Percentiles rank a stretch among this genome's conserved stretches.
phyloP scores from a whole-genome alignment of 108 stramenopile species.

The Conticribra weissflogii region DNA sequence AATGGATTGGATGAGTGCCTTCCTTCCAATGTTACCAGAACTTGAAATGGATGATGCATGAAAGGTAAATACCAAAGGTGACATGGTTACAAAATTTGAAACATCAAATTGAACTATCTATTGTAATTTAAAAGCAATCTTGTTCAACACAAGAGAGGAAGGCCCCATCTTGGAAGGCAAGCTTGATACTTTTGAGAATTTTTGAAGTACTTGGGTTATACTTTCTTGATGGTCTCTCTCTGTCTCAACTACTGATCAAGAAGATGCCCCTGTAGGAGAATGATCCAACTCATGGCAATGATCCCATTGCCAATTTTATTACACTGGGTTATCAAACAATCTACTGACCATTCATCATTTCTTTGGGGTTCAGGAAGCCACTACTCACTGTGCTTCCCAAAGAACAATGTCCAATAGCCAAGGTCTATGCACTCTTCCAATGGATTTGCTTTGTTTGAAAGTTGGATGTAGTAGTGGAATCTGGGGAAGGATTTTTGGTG shows the following conservation, averaged over 20 bases:
- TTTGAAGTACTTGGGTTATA: background rate
- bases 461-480: constrained; percentile 23
- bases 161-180: constrained; percentile 7
- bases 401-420: constrained; percentile 18
- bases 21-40: no score
- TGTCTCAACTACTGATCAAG: constrained; percentile 5
- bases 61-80: background rate
- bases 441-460: constrained; percentile 26
- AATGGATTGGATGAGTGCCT: constrained; percentile 11
- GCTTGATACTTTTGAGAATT: background rate
- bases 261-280: background rate
- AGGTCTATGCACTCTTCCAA: constrained; percentile 21
- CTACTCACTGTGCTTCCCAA: constrained; percentile 7
- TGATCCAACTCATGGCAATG: constrained; percentile 9
- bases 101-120: constrained; percentile 10
- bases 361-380: constrained; percentile 18
- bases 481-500: constrained; percentile 13
- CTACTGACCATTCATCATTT: constrained; percentile 7
- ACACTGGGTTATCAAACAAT: background rate
- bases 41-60: background rate
- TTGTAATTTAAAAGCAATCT: background rate
- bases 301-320: background rate
- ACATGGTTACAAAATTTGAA: constrained; percentile 12
- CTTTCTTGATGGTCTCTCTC: constrained; percentile 14
- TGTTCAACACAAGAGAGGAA: background rate